A percentile compares a stretch with the other conserved stretches of the same genome.
Evolutionary conservation across 2,329 filamentous ascomycete genomes (phyloP).

Genomic region (Epicoccum sorghinum): DNA sequence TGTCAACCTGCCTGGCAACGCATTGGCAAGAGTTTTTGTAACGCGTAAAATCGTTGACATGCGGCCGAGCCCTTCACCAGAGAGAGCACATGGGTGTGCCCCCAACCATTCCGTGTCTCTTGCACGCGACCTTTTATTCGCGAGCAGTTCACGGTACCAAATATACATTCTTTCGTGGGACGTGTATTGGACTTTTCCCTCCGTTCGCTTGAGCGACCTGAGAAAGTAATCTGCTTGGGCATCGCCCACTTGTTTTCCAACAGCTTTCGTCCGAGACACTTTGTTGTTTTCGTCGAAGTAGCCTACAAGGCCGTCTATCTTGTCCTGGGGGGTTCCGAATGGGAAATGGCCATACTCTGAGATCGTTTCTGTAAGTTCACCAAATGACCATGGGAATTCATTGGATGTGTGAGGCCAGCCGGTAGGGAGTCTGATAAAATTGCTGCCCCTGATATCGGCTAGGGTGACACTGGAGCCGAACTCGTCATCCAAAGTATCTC

Average conservation of each 20-base stretch:
- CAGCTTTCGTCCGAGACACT: too few species aligned
- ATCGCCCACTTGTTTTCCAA: background rate
- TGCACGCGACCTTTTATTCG: background rate
- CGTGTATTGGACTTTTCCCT: background rate
- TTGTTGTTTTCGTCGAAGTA: background rate
- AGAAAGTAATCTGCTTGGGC: background rate
- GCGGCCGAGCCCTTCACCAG: background rate
- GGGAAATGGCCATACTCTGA: too few species aligned
- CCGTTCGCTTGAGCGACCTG: background rate
- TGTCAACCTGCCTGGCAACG: background rate
- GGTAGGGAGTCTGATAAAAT: too few species aligned
- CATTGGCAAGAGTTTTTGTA: background rate
- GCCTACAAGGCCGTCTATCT: background rate
- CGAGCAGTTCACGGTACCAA: background rate
- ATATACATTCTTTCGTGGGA: background rate
- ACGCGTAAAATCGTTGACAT: background rate
- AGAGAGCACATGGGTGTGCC: background rate
- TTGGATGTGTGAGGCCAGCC: too few species aligned
- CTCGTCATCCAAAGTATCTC: too few species aligned
- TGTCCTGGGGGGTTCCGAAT: background rate
- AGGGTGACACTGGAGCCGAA: too few species aligned
- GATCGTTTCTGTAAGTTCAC: too few species aligned
- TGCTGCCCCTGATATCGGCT: too few species aligned
- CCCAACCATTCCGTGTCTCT: background rate
- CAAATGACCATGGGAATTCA: too few species aligned